Base-by-base conservation (phyloP, 2,329 filamentous ascomycete genomes). In the Arachnopeziza araneosa region DNA sequence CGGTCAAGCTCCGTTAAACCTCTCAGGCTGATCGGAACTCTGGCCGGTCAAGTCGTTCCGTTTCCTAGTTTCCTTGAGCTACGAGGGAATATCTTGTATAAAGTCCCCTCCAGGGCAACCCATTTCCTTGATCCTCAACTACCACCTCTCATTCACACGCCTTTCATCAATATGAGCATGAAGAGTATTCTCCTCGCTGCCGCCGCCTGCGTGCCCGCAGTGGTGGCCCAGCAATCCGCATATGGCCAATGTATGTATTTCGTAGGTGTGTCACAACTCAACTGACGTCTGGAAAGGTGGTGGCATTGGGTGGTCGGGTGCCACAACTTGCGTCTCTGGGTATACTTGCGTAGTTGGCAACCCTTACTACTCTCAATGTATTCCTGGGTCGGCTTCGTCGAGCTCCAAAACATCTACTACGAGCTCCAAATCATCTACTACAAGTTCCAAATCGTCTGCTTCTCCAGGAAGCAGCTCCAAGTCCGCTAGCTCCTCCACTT, bases 131-230 rank as follows among this genome's bases (percentile, higher is more conserved):
- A 14, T 14, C 22, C 26, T 54, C n/a, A 10, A 26, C 55, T 22
- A 51, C 26, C 36, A 24, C 50, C 26, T 54, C 56, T 36, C 26
- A 49, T 26, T 55, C 30, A 57, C 8, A 52, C 32, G 50, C 26
- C 30, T 21, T 53, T 53, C 51, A 53, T 60, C 30, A 52, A 56
- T 61, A 71, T 71, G 70, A 62, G 63, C 48, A 54, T 70, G 22
- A 70, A 67, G 59, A 21, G 36, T 14, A 44, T 61, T 60, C 51
- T 69, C 51, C 19, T 70, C 61, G 60, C 66, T 68, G 72, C 66
- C 64, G 69, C 71, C 59, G 62, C 71, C 58, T 52, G 74, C 52
- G 64, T 67, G 64, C 67, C 71, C 59, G 60, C 63, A 65, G 56
- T 64, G 24, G 30, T 70, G 53, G 64, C 71, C 64, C 67, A 71